phyloP scores from a whole-genome alignment of 106 monocot genomes.

The Cymbidium sinense region DNA sequence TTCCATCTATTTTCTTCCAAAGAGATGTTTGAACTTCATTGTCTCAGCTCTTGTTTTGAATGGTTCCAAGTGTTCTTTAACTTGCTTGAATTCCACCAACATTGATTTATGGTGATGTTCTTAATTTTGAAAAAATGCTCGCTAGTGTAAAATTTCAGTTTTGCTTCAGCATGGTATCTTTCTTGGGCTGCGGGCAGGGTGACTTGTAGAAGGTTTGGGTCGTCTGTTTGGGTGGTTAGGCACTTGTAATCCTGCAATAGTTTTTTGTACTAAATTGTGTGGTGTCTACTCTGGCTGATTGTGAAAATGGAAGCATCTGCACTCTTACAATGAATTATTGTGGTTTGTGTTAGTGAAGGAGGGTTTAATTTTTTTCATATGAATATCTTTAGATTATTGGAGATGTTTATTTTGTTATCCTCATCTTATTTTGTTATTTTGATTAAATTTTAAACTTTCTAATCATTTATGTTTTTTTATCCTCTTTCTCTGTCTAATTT shows the following conservation, averaged over 20 bases:
- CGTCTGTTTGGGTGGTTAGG: background rate
- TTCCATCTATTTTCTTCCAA: background rate
- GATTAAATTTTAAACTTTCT: background rate
- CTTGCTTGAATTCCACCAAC: background rate
- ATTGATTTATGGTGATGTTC: background rate
- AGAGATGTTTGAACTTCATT: background rate
- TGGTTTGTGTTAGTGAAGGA: background rate
- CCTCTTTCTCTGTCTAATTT: background rate
- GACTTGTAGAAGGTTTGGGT: background rate
- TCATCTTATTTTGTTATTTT: background rate
- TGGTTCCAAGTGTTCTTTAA: background rate
- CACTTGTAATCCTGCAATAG: background rate
- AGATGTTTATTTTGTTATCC: background rate
- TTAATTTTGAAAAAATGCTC: background rate
- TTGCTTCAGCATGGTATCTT: background rate
- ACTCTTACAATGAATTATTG: background rate
- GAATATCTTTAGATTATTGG: background rate
- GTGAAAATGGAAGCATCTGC: background rate
- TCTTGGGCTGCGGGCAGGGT: background rate
- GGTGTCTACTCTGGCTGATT: background rate
- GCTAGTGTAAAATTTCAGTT: too few relatives aligned
- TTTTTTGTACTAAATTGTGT: background rate
- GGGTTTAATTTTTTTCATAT: background rate
- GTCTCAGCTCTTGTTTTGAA: background rate
- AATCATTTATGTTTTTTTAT: background rate